Evolutionary conservation across 2,329 filamentous ascomycete species (phyloP), one percentile per base, ranked within the genome.

Genomic region (Verticillium isaacii): DNA sequence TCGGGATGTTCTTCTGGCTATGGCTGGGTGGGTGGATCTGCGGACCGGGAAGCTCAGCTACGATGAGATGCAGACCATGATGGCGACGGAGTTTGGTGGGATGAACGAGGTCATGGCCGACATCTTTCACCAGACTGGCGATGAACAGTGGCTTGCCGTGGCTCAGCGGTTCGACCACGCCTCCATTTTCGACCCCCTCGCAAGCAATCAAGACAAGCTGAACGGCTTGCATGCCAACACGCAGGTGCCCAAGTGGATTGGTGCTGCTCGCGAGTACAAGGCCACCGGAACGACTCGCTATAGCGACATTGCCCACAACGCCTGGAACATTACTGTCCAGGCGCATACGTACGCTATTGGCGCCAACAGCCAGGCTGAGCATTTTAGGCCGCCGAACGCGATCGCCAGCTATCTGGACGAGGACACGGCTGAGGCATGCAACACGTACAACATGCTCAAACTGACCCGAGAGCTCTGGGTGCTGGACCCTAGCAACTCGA

Each of bases 371-470:
- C 78, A 83, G 63, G 74, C 78, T 0, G 82, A 85, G 66, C 82
- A 84, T 67, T 85, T 84, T 68, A 76, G 72, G 15, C 68, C 69
- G 0, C 73, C 81, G 0, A 75, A 83, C 62, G 78, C 75, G 11
- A 84, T 84, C 60, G 72, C 81, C 0, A 67, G 65, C 2, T 78
- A 75, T 59, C 71, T 85, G 12, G 69, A 69, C 3, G 66, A 70
- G 0, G 82, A 85, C 66, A 83, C 81, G 0, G 77, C 75, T 55
- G 82, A 85, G 69, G 75, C 75, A 2, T 84, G 82, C 70, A 84
- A 84, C 68, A 81, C 80, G 0, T 83, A 84, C 68, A 85, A 85
- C 66, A 85, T 84, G 82, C 78, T 84, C 56, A 84, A 84, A 67
- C 69, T 85, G 39, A 83, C 82, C 0, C 75, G 80, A 1, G 80